These are phyloP conservation scores for Pseudogymnoascus destructans DNA, from an alignment of 2,329 filamentous ascomycete species.

Conservation along the genomic window DNA sequence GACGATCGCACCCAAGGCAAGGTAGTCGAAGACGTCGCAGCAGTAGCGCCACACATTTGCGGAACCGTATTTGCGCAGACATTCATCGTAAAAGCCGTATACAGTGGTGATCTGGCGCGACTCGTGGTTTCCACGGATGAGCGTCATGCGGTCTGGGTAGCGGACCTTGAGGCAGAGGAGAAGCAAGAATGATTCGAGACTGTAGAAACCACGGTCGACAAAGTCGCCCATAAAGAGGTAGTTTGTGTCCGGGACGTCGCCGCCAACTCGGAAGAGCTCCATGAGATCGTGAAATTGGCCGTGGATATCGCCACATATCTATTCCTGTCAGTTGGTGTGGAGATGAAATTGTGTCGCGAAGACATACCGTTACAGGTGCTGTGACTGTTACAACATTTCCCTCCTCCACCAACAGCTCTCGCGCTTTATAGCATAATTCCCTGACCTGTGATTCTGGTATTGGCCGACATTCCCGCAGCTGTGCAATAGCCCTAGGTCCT, in stretches of 20 bases:
- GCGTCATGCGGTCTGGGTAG: conserved; percentile 95
- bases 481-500: conserved; percentile 66
- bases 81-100: conserved; percentile 99
- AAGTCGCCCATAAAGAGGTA: conserved; percentile 99
- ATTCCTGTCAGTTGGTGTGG: neutral
- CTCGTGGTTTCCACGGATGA: conserved; percentile 97
- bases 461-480: conserved; percentile 86
- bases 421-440: conserved; percentile 92
- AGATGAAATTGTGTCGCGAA: neutral
- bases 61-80: conserved; percentile 95
- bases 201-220: conserved; percentile 97
- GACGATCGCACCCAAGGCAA: conserved; percentile 90
- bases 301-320: conserved; percentile 89
- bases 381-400: conserved; percentile 93
- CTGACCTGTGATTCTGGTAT: conserved; percentile 93
- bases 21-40: conserved; percentile 96
- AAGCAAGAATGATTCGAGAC: conserved; percentile 92
- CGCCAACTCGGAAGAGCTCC: conserved; percentile 98
- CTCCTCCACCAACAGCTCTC: conserved; percentile 92
- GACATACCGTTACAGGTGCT: conserved; percentile 74
- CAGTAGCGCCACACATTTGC: conserved; percentile 99
- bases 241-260: conserved; percentile 95
- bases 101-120: conserved; percentile 98
- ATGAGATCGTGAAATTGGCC: conserved; percentile 98
- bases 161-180: conserved; percentile 95